Evolutionary conservation across 768 basidiomycete genomes (phyloP), one percentile per base, ranked within the genome.

Genomic region (Harrya chromipes): DNA sequence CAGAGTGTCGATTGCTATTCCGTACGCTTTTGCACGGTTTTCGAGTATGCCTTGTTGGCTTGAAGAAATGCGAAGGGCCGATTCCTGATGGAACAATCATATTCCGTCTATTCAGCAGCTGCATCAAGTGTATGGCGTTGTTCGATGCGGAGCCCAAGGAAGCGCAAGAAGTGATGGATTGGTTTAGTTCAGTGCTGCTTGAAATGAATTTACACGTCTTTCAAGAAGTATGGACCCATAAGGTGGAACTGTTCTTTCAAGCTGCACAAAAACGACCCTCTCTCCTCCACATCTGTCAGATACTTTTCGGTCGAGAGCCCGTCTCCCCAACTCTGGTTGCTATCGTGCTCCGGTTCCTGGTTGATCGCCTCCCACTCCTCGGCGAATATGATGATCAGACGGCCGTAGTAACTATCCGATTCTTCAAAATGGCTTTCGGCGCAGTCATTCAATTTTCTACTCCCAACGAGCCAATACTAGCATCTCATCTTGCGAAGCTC

Each of bases 381-480:
- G 95, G 94, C 29, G 87, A 93, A 54, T 81, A 86, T 61, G 87
- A 92, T 55, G 87, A 91, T 57, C 75, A 82, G 54, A 83, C 83
- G 17, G 89, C 92, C 1, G 84, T 85, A 0, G 82, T 93, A 12
- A 87, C 89, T 10, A 87, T 99, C 53, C 83, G 92, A 43, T 73
- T 97, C 40, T 97, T 92, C 81, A 98, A 97, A 73, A 87, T 97
- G 81, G 86, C 93, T 13, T 99, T 98, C 68, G 77, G 79, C 49
- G 90, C 95, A 5, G 90, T 97, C 45, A 82, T 84, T 12, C 60
- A 79, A 43, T 84, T 81, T 67, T 85, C 93, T 19, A 64, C 65
- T 19, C 69, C 78, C 17, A 98, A 97, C 69, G 97, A 99, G 69
- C 80, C 86, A 7, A 92, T 98, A 46, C 74, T 99, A n/a, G 93